Percentiles rank a stretch among this genome's conserved stretches.
Evolutionary conservation across 495 filamentous ascomycete genomes (phyloP).

Genomic region (Penicillium salamii): DNA sequence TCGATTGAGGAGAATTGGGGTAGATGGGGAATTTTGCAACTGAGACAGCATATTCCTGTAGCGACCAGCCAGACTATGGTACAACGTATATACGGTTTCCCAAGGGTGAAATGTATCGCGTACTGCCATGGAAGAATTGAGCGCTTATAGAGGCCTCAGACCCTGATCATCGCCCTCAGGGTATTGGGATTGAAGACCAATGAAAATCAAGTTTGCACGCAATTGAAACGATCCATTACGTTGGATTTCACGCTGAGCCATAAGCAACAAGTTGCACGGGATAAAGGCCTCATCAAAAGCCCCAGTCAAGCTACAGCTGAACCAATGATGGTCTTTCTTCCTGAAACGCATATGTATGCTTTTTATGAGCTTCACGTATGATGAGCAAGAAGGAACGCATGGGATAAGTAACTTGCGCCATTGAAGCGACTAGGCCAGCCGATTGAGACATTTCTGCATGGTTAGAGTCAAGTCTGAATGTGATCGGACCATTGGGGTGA

Average conservation of each 20-base stretch:
- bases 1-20: constrained; percentile 1
- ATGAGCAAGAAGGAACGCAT: background rate
- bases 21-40: background rate
- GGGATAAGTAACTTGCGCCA: background rate
- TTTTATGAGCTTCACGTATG: background rate
- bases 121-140: background rate
- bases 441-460: constrained; percentile 1
- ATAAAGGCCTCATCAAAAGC: background rate
- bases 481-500: background rate
- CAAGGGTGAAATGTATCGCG: background rate
- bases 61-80: background rate
- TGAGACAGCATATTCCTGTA: constrained; percentile 5
- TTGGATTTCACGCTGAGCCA: constrained; percentile 1
- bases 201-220: constrained; percentile 1
- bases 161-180: background rate
- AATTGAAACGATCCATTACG: constrained; percentile 8
- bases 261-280: constrained; percentile 3
- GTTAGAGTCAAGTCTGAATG: background rate
- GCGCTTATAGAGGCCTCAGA: background rate
- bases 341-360: background rate
- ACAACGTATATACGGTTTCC: background rate
- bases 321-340: background rate
- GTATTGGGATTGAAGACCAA: background rate
- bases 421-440: background rate
- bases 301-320: background rate